These are phyloP conservation scores for Chenopodium quinoa DNA, from an alignment of 148 eudicot species.

Conservation along the genomic window DNA sequence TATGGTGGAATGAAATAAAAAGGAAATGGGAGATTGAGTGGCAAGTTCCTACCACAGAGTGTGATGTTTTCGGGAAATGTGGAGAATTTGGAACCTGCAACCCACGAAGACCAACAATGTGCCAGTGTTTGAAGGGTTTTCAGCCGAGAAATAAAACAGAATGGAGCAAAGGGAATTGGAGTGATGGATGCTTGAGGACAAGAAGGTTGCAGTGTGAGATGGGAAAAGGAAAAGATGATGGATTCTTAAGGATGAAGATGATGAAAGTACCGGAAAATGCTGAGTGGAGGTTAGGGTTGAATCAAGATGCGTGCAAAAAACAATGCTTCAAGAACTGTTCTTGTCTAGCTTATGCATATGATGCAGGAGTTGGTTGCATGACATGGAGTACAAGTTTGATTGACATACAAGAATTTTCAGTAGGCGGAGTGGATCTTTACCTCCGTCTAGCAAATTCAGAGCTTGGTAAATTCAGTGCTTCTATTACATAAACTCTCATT, in stretches of 20 bases:
- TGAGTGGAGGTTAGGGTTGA: slow-evolving; percentile 12
- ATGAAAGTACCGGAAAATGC: slow-evolving; percentile 49
- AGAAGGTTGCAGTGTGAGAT: slow-evolving; percentile 27
- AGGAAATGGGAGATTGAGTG: slow-evolving; percentile 26
- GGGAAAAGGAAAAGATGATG: slow-evolving; percentile 30
- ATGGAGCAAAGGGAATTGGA: slow-evolving; percentile 50
- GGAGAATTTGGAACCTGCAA: slow-evolving; percentile 44
- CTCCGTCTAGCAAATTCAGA: slow-evolving; percentile 43
- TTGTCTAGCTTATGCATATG: slow-evolving; percentile 47
- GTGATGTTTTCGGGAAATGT: slow-evolving; percentile 46
- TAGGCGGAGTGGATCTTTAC: slow-evolving; percentile 34
- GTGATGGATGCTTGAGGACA: slow-evolving; percentile 40
- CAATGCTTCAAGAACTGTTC: slow-evolving; percentile 44
- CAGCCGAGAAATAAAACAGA: slow-evolving; percentile 29
- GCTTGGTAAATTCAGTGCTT: slow-evolving; percentile 26
- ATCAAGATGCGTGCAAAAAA: slow-evolving; percentile 32
- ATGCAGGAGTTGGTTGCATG: slow-evolving; percentile 36
- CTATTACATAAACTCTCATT: background rate
- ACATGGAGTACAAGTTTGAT: slow-evolving; percentile 39
- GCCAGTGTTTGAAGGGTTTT: slow-evolving; percentile 50
- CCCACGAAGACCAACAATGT: slow-evolving; percentile 21
- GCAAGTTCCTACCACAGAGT: slow-evolving; percentile 31
- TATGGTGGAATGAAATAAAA: slow-evolving; percentile 26
- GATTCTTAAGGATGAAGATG: slow-evolving; percentile 34
- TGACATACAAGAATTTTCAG: slow-evolving; percentile 32